A percentile compares a stretch with the other conserved stretches of the same genome.
Evolutionary conservation across 116 monocot species (phyloP).

Genomic region (Cymodocea nodosa): DNA sequence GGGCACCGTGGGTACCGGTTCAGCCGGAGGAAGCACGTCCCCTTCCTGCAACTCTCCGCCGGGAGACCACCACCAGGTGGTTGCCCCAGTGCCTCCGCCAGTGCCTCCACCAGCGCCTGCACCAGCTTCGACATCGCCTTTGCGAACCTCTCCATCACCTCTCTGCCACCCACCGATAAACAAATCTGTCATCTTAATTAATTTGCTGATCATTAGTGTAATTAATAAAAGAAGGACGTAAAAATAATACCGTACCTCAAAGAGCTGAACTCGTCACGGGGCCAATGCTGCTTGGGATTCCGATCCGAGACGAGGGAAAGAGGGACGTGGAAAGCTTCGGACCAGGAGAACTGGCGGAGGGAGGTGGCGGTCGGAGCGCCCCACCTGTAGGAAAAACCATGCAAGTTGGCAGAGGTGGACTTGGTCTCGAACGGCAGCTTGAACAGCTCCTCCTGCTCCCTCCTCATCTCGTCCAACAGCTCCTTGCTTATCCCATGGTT

Average conservation of each 20-base stretch:
- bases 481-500: slow-evolving; percentile 55
- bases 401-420: slow-evolving; percentile 13
- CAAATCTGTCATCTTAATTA: no score
- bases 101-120: slow-evolving; percentile 20
- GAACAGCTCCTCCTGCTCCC: slow-evolving; percentile 48
- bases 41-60: slow-evolving; percentile 42
- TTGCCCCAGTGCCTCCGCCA: slow-evolving; percentile 48
- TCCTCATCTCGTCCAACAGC: slow-evolving; percentile 33
- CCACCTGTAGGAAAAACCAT: slow-evolving; percentile 63
- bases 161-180: slow-evolving; percentile 12
- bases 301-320: slow-evolving; percentile 23
- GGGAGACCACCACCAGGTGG: slow-evolving; percentile 8
- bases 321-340: slow-evolving; percentile 85
- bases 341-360: slow-evolving; percentile 72
- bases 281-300: background rate
- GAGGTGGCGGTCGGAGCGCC: slow-evolving; percentile 54
- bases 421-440: slow-evolving; percentile 48
- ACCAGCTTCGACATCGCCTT: slow-evolving; percentile 47
- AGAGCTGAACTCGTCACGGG: background rate
- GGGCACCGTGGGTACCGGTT: slow-evolving; percentile 78
- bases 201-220: no score
- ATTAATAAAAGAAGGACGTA: no score
- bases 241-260: no score
- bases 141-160: slow-evolving; percentile 51
- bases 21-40: slow-evolving; percentile 74